Percentiles rank a stretch among this genome's conserved stretches.
Conservation (phyloP, 176 grass and related monocot genomes). For the Metroxylon sagu region DNA sequence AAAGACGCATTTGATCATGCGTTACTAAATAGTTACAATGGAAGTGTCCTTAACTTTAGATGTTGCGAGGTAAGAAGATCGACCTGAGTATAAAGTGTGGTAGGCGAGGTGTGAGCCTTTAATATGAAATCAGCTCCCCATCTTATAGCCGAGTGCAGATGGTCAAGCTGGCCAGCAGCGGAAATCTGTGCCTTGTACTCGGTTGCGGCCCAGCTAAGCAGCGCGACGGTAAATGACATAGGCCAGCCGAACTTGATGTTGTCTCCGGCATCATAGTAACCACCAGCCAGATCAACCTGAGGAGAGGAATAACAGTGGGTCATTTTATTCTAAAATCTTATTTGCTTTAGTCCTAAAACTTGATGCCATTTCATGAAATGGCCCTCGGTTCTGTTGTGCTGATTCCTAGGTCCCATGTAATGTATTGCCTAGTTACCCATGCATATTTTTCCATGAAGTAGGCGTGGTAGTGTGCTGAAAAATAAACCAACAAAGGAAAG, state of each 20-base stretch:
- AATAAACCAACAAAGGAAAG: no score
- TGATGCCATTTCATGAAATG: no score
- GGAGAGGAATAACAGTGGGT: background rate
- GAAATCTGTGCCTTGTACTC: slow-evolving; percentile 27
- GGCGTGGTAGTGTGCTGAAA: no score
- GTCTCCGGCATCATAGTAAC: slow-evolving; percentile 75
- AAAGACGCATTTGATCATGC: no score
- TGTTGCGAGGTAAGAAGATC: background rate
- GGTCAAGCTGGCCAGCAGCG: slow-evolving; percentile 15
- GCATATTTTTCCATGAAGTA: no score
- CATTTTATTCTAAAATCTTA: no score
- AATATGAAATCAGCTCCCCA: slow-evolving; percentile 50
- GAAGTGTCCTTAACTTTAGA: background rate
- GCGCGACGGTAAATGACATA: slow-evolving; percentile 42
- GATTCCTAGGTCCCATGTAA: no score
- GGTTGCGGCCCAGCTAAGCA: slow-evolving; percentile 45
- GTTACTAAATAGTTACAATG: background rate
- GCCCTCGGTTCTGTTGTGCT: no score
- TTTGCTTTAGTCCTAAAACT: no score
- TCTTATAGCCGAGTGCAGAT: slow-evolving; percentile 27
- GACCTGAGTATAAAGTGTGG: slow-evolving; percentile 48
- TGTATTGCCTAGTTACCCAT: no score
- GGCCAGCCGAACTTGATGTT: slow-evolving; percentile 69
- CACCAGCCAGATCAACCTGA: slow-evolving; percentile 49
- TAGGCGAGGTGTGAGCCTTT: slow-evolving; percentile 26